Percentiles rank a stretch among this genome's conserved stretches.
phyloP scores from a whole-genome alignment of 495 filamentous ascomycete genomes.

The Annulohypoxylon nitens region DNA sequence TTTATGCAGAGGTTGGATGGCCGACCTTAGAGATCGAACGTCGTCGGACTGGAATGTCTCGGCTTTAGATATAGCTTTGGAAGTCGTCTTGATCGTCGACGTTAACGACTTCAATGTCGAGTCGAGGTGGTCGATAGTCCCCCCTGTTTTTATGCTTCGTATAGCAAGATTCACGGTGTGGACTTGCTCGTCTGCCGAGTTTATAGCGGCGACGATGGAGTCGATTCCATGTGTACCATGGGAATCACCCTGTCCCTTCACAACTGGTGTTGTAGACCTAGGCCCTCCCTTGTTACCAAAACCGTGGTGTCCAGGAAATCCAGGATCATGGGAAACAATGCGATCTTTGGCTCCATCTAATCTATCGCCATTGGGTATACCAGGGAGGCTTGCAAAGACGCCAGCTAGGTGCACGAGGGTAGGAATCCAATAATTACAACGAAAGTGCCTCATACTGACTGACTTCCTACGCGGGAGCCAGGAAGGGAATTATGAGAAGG shows the following conservation, averaged over 20 bases:
- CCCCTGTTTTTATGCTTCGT: slow-evolving; percentile 26
- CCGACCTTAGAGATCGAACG: slow-evolving; percentile 29
- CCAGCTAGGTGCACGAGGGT: slow-evolving; percentile 19
- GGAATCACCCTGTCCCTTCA: slow-evolving; percentile 19
- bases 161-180: slow-evolving; percentile 33
- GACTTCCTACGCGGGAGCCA: slow-evolving; percentile 24
- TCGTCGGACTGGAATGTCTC: slow-evolving; percentile 21
- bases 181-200: slow-evolving; percentile 32
- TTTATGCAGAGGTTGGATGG: slow-evolving; percentile 33
- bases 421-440: slow-evolving; percentile 26
- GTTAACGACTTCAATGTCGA: slow-evolving; percentile 34
- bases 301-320: slow-evolving; percentile 16
- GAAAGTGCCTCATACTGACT: slow-evolving; percentile 37
- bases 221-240: slow-evolving; percentile 24
- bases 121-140: slow-evolving; percentile 35
- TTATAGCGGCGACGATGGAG: slow-evolving; percentile 36
- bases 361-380: slow-evolving; percentile 26
- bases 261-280: slow-evolving; percentile 5
- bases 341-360: neutral
- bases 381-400: slow-evolving; percentile 18
- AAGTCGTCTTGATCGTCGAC: slow-evolving; percentile 25
- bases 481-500: slow-evolving; percentile 29
- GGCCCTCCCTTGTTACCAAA: slow-evolving; percentile 2
- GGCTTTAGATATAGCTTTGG: slow-evolving; percentile 13
- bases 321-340: neutral